Base-by-base conservation (phyloP, 1,139 yeast genomes). In the Pichia sp. region DNA sequence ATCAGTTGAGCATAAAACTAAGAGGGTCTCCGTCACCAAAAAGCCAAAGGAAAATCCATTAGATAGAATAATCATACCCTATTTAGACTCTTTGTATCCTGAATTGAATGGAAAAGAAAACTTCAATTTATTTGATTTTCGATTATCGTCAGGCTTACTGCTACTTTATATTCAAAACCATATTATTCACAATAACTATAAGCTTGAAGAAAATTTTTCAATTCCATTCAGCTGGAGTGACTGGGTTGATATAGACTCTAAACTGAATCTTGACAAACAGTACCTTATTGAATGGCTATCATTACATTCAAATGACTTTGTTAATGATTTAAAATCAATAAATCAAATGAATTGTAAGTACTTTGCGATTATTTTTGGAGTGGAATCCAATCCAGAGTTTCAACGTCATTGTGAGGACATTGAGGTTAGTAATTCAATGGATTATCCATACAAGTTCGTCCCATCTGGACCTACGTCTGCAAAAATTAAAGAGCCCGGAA, bases 161-260 rank as follows among this genome's bases (percentile, higher is more conserved):
- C 38, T 60, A 18, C 26, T 47, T n/a, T 46, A 48, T 12, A 31
- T 59, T n/a, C 48, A 49, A 26, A 17, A 44, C 33, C 54, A 52
- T 22, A 11, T 46, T 4, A 41, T 45, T 11, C 9, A 21, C 4
- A 46, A 46, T 22, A 32, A 50, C 12, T 50, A 50, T 5, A 28
- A 42, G 8, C 23, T 54, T 9, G 44, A 52, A 32, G 51, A 52
- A 6, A 35, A 42, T 10, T 54, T 52, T 28, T 40, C 41, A 19
- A 35, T 58, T 2, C 57, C 59, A 1, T 59, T 59, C 26, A 48
- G 54, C 36, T 59, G 62, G 63, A 44, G 40, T 19, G 58, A 54
- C 36, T 59, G 62, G 62, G 43, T 56, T 11, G 57, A 59, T 42
- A 35, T 59, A 30, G 43, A 48, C 10, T 28, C 50, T n/a, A 56